Base-by-base conservation (phyloP, 495 filamentous ascomycete species). In the Hypoxylon trugodes region DNA sequence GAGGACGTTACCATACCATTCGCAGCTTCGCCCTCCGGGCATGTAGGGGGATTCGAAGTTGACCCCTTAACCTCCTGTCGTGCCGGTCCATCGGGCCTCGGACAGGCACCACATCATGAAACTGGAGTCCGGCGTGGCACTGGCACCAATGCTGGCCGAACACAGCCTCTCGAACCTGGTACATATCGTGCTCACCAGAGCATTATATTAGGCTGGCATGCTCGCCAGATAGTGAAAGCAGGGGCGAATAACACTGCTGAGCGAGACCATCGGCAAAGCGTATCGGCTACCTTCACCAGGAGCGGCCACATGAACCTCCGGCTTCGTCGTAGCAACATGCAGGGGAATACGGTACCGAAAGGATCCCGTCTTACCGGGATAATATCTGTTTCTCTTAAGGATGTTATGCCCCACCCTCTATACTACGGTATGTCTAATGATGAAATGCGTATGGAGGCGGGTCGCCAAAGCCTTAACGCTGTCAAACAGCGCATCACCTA, bases 361-460 rank as follows among this genome's bases (percentile, higher is more conserved):
- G 38, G 33, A 22, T 51, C 46, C n/a, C 50, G 60, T 40, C 60
- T 63, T 6, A 43, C 30, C 13, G 28, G 33, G 19, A 35, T n/a
- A 1, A 22, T 18, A 5, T 56, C 43, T 1, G 30, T 63, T 6
- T 56, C 59, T 30, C 30, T 21, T 22, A 43, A 28, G 16, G 60
- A 57, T 46, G 12, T 63, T 26, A 35, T 57, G 16, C 57, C 56
- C 45, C 28, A 30, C 10, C 22, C 51, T 2, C n/a, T 2, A 25
- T 63, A 57, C 16, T 6, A 30, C 24, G 60, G 45, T 5, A 45
- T 63, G 43, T 45, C 60, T 9, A 51, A 63, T 24, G 45, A 57
- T 16, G 51, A 63, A 38, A 32, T 57, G 18, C 45, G 32, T 1
- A 18, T 30, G 8, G 52, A 57, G 16, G 32, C 57, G 7, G 60